Conservation (phyloP, 106 monocot species). For the Hemerocallis citrina region DNA sequence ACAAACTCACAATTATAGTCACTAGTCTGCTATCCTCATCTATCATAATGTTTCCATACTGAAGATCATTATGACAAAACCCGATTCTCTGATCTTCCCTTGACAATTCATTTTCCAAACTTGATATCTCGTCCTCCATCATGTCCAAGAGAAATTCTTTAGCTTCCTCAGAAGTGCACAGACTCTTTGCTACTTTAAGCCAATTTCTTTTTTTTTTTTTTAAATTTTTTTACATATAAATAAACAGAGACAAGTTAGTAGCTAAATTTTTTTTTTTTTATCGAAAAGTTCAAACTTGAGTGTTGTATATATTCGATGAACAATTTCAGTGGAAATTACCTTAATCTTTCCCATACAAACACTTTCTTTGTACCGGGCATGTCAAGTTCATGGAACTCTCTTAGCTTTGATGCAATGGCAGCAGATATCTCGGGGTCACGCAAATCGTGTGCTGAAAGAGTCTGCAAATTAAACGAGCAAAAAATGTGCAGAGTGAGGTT, state of each 20-base stretch:
- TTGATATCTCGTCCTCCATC: conserved; percentile 53
- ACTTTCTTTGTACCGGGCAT: conserved; percentile 54
- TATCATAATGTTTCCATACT: conserved; percentile 93
- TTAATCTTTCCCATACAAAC: conserved; percentile 61
- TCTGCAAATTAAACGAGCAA: conserved; percentile 22
- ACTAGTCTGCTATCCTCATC: conserved; percentile 58
- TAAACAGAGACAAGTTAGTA: neutral
- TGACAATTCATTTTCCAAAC: conserved; percentile 41
- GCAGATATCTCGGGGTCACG: conserved; percentile 58
- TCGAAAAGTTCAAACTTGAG: neutral
- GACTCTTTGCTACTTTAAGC: conserved; percentile 35
- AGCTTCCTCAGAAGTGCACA: conserved; percentile 37
- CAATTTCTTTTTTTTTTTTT: conserved; percentile 65
- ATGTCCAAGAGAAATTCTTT: conserved; percentile 46
- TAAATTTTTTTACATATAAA: no score
- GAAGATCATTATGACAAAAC: conserved; percentile 94
- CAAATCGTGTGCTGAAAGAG: conserved; percentile 62
- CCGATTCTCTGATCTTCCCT: conserved; percentile 41
- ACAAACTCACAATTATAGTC: conserved; percentile 70
- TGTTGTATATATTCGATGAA: neutral
- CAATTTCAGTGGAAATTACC: conserved; percentile 19
- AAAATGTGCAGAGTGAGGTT: no score
- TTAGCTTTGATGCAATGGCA: conserved; percentile 59
- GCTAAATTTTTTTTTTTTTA: neutral
- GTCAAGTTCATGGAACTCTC: conserved; percentile 68